phyloP scores from a whole-genome alignment of 2,329 filamentous ascomycete species.

The Emmonsia crescens region DNA sequence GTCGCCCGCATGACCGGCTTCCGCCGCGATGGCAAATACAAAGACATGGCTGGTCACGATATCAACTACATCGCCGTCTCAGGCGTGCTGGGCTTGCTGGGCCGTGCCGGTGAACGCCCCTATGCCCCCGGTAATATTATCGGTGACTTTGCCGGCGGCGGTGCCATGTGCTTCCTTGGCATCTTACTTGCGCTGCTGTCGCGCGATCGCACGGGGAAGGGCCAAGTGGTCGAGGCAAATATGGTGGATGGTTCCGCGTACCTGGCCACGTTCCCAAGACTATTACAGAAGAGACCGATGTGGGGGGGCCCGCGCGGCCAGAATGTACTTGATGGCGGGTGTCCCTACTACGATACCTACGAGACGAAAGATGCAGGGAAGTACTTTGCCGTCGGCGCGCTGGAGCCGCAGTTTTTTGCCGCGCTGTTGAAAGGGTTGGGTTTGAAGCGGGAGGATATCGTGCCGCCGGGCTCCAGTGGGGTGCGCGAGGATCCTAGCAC shows the following conservation, averaged over 20 bases:
- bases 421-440: slow-evolving; percentile 56
- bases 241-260: slow-evolving; percentile 89
- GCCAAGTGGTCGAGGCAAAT: slow-evolving; percentile 88
- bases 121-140: slow-evolving; percentile 74
- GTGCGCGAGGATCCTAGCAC: slow-evolving; percentile 48
- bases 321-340: slow-evolving; percentile 73
- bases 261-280: slow-evolving; percentile 64
- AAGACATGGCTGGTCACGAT: slow-evolving; percentile 82
- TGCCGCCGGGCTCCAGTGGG: slow-evolving; percentile 38
- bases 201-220: slow-evolving; percentile 52
- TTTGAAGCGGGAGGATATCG: slow-evolving; percentile 38
- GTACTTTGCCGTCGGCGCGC: slow-evolving; percentile 78
- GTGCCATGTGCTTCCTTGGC: slow-evolving; percentile 69
- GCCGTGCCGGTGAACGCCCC: slow-evolving; percentile 57
- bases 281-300: slow-evolving; percentile 51
- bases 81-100: slow-evolving; percentile 67
- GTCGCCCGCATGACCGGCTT: slow-evolving; percentile 86
- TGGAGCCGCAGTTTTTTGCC: slow-evolving; percentile 78
- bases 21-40: slow-evolving; percentile 73
- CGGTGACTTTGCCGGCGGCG: slow-evolving; percentile 85
- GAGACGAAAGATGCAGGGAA: slow-evolving; percentile 61
- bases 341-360: slow-evolving; percentile 84
- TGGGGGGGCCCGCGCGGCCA: slow-evolving; percentile 57
- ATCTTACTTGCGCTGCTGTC: slow-evolving; percentile 68
- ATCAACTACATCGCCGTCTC: slow-evolving; percentile 93